Evolutionary conservation across 495 filamentous ascomycete genomes (phyloP).

Genomic region (Penicillium cataractarum): DNA sequence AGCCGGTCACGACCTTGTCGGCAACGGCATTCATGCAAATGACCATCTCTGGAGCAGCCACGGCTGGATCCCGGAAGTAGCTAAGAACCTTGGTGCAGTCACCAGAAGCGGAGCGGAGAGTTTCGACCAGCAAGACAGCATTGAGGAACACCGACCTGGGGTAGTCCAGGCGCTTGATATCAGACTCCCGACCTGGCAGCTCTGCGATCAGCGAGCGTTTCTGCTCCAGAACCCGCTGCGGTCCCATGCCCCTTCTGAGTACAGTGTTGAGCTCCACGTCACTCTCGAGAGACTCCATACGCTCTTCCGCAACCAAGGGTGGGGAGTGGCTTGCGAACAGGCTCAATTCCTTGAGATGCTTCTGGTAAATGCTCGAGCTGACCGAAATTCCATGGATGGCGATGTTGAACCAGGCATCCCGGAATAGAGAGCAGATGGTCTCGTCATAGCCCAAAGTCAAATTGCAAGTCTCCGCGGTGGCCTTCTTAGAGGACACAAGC

Average conservation of each 20-base stretch:
- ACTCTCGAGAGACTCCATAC: constrained; percentile 86
- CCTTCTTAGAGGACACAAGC: constrained; percentile 63
- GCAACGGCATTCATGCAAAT: constrained; percentile 86
- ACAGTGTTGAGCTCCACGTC: constrained; percentile 95
- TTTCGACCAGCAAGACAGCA: constrained; percentile 83
- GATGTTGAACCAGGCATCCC: constrained; percentile 97
- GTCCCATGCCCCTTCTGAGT: constrained; percentile 76
- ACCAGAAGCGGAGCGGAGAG: constrained; percentile 76
- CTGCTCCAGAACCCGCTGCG: constrained; percentile 75
- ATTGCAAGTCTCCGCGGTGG: constrained; percentile 35
- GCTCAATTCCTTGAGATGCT: constrained; percentile 71
- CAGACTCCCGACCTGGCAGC: constrained; percentile 71
- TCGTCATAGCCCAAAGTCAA: constrained; percentile 55
- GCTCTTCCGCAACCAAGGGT: constrained; percentile 79
- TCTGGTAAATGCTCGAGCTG: constrained; percentile 66
- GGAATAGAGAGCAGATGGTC: constrained; percentile 67
- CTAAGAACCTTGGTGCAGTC: constrained; percentile 84
- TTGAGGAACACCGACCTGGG: constrained; percentile 89
- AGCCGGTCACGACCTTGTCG: constrained; percentile 69
- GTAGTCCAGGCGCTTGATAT: constrained; percentile 81
- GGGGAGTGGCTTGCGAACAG: constrained; percentile 83
- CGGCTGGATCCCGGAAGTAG: constrained; percentile 90
- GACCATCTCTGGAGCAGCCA: constrained; percentile 77
- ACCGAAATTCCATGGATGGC: constrained; percentile 89
- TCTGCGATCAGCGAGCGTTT: constrained; percentile 74